Evolutionary conservation across 2,329 filamentous ascomycete genomes (phyloP).

Genomic region (Fusarium sacchari): DNA sequence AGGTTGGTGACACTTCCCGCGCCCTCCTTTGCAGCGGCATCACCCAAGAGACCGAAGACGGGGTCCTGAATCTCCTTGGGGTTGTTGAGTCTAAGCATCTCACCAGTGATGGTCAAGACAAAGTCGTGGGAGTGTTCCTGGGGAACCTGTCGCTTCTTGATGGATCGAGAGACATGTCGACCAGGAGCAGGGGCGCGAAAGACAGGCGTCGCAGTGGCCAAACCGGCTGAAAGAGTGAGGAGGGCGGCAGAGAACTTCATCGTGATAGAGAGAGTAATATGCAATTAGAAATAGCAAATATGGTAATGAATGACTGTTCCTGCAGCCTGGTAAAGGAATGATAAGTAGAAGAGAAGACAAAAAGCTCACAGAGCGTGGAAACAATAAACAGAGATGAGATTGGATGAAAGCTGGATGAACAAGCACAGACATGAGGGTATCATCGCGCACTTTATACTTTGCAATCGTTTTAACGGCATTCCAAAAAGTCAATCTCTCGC

Average conservation of each 20-base stretch:
- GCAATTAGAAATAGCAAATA: background rate
- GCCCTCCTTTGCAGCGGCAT: constrained; percentile 15
- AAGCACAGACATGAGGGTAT: background rate
- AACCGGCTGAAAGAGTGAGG: background rate
- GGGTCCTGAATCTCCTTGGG: constrained; percentile 17
- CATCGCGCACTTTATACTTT: background rate
- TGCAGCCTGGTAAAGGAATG: background rate
- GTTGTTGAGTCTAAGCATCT: constrained; percentile 5
- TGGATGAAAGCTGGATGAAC: background rate
- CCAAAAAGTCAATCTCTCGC: background rate
- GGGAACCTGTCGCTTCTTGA: constrained; percentile 12
- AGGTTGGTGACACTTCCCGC: constrained; percentile 56
- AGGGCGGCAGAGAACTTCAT: constrained; percentile 11
- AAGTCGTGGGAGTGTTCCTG: constrained; percentile 16
- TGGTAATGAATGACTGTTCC: background rate
- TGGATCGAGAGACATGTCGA: background rate
- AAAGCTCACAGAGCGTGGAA: background rate
- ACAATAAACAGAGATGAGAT: background rate
- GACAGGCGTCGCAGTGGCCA: constrained; percentile 2
- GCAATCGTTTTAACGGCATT: background rate
- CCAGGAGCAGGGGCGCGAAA: background rate
- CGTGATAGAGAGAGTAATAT: background rate
- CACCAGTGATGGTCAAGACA: constrained; percentile 2
- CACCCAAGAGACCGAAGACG: constrained; percentile 1
- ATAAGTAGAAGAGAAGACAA: background rate